Evolutionary conservation across 352 stramenopile species (phyloP), one percentile per base, ranked within the genome.

Genomic region (Elongisporangium anandrum): DNA sequence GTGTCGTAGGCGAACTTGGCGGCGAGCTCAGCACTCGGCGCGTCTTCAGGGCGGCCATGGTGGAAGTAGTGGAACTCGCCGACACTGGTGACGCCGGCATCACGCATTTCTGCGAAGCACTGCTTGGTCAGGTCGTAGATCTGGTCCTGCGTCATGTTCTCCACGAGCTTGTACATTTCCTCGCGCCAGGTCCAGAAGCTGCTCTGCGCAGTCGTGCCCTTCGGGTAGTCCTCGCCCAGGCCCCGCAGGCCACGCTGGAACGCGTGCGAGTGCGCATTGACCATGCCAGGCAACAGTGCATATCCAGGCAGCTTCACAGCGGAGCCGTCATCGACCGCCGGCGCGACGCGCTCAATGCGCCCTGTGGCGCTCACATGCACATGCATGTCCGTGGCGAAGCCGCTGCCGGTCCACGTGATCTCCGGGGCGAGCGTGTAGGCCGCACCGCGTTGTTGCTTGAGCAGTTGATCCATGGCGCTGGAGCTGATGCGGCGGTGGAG

Each of bases 21-120:
- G 10, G 34, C 34, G 34, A 45, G 57, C 52, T 75, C 65, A 29
- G 70, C 49, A 48, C 61, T 57, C 41, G 77, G 68, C 29, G 63
- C 68, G 15, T 85, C 70, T 0, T 68, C 70, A 1, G 68, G 67
- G 1, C 48, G 58, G 1, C 72, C 78, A 52, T 92, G 82, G 64
- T 92, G 82, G 62, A 92, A 92, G 62, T 92, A 92, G 60, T 90
- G 82, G 59, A 92, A 92, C 57, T 92, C 79, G 21, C 79, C 82
- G 38, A 92, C 82, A 19, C 77, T 89, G 17, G 82, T 92, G 72
- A 90, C 87, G 23, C 82, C 82, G 12, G 76, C 79, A 54, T 88
- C 79, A 22, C 73, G 79, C 82, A 92, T 92, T 62, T 92, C 82
- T 13, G 75, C 72, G 65, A 92, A 92, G 68, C 82, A 92, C 64